Conservation (phyloP, 768 basidiomycete species). For the Thelephora aurantiotincta region DNA sequence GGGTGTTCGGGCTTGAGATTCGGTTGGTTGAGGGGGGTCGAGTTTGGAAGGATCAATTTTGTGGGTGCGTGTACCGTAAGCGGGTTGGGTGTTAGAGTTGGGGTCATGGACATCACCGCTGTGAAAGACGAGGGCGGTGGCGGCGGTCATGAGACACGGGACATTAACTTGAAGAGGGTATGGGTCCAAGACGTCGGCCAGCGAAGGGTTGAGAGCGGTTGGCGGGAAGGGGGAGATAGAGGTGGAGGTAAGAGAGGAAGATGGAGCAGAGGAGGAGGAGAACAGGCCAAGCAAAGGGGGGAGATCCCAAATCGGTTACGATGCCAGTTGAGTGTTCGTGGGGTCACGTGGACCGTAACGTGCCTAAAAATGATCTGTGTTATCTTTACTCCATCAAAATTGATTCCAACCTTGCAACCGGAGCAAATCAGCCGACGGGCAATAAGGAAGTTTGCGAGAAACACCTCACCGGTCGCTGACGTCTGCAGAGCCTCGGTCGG, state of each 20-base stretch:
- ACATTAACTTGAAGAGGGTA: conserved; percentile 14
- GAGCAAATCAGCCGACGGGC: no score
- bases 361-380: no score
- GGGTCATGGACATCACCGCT: conserved; percentile 1
- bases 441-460: no score
- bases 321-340: no score
- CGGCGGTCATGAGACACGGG: conserved; percentile 16
- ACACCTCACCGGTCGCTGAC: no score
- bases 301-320: no score
- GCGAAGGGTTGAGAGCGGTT: conserved; percentile 16
- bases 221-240: conserved; percentile 9
- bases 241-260: conserved; percentile 12
- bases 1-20: conserved; percentile 18
- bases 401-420: no score
- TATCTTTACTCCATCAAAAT: no score
- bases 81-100: conserved; percentile 17
- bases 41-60: conserved; percentile 39
- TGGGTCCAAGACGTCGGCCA: conserved; percentile 15
- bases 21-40: conserved; percentile 29
- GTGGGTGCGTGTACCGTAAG: conserved; percentile 41
- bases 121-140: conserved; percentile 9
- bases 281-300: no score
- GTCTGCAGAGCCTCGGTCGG: no score
- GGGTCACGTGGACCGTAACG: no score
- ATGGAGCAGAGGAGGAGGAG: no score